Evolutionary conservation across 768 basidiomycete genomes (phyloP), one percentile per base, ranked within the genome.

Genomic region (Tricholoma matsutake): DNA sequence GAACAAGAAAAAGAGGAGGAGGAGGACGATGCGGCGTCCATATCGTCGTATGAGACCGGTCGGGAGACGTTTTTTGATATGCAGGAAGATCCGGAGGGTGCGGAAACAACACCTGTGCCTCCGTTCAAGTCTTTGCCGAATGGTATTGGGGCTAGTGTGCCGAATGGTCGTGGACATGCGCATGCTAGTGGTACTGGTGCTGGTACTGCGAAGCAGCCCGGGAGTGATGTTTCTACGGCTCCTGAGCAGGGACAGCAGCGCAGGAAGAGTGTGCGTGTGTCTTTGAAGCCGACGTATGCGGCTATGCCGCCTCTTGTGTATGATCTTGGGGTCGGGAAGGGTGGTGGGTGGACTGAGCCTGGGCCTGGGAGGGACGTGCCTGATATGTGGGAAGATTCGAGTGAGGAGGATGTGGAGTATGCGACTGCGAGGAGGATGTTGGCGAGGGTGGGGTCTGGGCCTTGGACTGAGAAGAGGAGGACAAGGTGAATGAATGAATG

Each of bases 191-290:
- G 51, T 22, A 2, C 20, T 13, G 16, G 67, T 71, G 25, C 59
- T 25, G 25, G 51, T 22, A 2, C 20, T 41, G 41, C 16, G 57
- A 29, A 67, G 68, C 34, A 65, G 65, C 0, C 67, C 62, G 41
- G 63, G 61, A 8, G 59, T 35, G 39, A 53, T n/a, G 35, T 43
- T 6, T 56, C 60, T 9, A 55, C 20, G 2, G 35, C 52, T 7
- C 45, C 54, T 9, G 39, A 37, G 14, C 32, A 39, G 39, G 57
- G 39, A 3, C n/a, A 35, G 34, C 35, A 43, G 57, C 72, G 81
- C 56, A 71, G 81, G 64, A 93, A 93, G 74, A 91, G 89, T 67
- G 92, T 94, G 34, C 78, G 92, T 6, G 86, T 94, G 56, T 90
- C 88, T 29, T 71, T 92, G 37, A 81, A 86, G 47, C 92, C 92